Conservation (phyloP, 1,284 basidiomycete genomes). For the Earliella scabrosa region DNA sequence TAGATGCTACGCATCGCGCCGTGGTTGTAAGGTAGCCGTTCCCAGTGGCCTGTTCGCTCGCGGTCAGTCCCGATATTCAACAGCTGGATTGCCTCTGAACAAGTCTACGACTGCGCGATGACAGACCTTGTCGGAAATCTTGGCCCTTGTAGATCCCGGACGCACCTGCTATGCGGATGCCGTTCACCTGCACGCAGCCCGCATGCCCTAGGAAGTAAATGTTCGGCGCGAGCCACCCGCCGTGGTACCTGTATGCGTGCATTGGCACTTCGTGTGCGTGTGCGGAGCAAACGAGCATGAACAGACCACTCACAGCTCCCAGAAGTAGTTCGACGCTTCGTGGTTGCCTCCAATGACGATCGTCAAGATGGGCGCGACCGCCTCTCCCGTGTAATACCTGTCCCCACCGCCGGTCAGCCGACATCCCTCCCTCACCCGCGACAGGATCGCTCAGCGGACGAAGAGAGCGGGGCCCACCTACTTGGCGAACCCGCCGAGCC, state of each 20-base stretch:
- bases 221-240: conserved; percentile 95
- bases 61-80: background rate
- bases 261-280: background rate
- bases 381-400: conserved; percentile 86
- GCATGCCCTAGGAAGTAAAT: conserved; percentile 97
- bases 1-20: conserved; percentile 85
- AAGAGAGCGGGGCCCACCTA: conserved; percentile 42
- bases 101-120: no score
- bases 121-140: conserved; percentile 77
- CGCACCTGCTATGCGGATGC: conserved; percentile 85
- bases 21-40: conserved; percentile 73
- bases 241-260: conserved; percentile 86
- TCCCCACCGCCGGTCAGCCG: background rate
- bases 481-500: conserved; percentile 86
- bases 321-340: conserved; percentile 96
- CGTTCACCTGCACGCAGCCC: conserved; percentile 88
- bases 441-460: no score
- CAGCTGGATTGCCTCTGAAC: no score
- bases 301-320: conserved; percentile 79
- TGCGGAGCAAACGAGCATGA: background rate
- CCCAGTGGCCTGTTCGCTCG: conserved; percentile 61
- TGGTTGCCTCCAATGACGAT: conserved; percentile 98
- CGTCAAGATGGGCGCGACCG: conserved; percentile 85
- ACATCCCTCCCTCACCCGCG: background rate
- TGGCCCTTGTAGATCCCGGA: conserved; percentile 92